Percentiles rank a stretch among this genome's conserved stretches.
These are phyloP conservation scores for Neurospora africana DNA, from an alignment of 495 filamentous ascomycete species.

Conservation along the genomic window DNA sequence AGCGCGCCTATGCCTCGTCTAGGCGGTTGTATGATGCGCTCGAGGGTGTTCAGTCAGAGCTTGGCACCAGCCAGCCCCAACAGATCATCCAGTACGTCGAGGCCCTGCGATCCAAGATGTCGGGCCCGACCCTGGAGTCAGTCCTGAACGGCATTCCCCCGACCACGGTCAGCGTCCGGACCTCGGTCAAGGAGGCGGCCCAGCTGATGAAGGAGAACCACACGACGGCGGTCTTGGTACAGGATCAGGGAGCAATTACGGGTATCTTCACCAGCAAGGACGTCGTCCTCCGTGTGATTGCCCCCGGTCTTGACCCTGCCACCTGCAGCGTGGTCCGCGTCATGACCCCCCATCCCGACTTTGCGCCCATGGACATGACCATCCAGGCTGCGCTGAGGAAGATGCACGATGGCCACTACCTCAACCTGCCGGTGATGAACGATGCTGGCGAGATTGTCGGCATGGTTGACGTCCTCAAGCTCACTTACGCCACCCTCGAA, in stretches of 20 bases:
- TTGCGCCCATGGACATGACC: conserved; percentile 97
- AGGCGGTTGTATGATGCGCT: conserved; percentile 93
- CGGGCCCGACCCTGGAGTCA: conserved; percentile 88
- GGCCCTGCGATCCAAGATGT: conserved; percentile 91
- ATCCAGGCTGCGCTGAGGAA: conserved; percentile 96
- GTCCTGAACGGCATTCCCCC: conserved; percentile 87
- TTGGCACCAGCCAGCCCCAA: conserved; percentile 91
- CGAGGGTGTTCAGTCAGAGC: conserved; percentile 96
- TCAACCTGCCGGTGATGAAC: conserved; percentile 98
- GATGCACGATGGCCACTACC: conserved; percentile 99
- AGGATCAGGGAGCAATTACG: conserved; percentile 93
- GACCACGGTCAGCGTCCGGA: conserved; percentile 88
- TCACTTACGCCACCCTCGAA: conserved; percentile 95
- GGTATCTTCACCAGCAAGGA: conserved; percentile 99
- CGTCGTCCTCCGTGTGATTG: conserved; percentile 95
- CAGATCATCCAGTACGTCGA: conserved; percentile 99
- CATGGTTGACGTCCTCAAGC: conserved; percentile 97
- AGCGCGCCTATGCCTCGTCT: conserved; percentile 92
- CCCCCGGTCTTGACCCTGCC: conserved; percentile 84
- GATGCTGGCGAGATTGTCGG: conserved; percentile 93
- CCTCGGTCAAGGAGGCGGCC: conserved; percentile 91
- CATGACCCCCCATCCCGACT: conserved; percentile 98
- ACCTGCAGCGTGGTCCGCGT: conserved; percentile 96
- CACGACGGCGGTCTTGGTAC: conserved; percentile 90
- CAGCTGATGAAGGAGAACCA: conserved; percentile 96